phyloP scores from a whole-genome alignment of 2,329 filamentous ascomycete genomes.

The Diatrype stigma region DNA sequence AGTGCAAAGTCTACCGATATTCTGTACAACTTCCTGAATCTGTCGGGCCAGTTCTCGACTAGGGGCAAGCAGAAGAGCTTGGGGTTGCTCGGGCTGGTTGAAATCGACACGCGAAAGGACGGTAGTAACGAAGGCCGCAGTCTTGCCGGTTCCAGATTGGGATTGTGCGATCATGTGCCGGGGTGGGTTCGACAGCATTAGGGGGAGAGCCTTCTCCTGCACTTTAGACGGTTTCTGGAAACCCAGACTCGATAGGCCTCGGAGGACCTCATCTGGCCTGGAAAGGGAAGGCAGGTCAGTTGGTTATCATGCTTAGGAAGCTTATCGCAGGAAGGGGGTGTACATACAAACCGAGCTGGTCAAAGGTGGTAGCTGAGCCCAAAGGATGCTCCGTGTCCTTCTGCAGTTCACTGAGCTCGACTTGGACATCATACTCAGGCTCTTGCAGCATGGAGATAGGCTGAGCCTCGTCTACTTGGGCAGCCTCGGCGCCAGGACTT shows the following conservation, averaged over 20 bases:
- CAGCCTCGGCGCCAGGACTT: constrained; percentile 23
- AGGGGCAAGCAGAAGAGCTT: constrained; percentile 85
- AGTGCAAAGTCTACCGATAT: constrained; percentile 80
- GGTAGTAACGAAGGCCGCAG: constrained; percentile 91
- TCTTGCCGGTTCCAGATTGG: constrained; percentile 98
- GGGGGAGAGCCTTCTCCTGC: constrained; percentile 87
- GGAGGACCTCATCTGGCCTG: constrained; percentile 47
- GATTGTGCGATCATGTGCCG: constrained; percentile 96
- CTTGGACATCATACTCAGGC: constrained; percentile 81
- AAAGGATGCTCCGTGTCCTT: constrained; percentile 82
- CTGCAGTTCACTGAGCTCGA: constrained; percentile 87
- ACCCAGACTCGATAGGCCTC: constrained; percentile 74
- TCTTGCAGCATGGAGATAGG: constrained; percentile 59
- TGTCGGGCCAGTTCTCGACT: constrained; percentile 93
- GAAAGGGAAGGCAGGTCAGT: constrained; percentile 1
- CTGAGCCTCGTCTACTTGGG: constrained; percentile 33
- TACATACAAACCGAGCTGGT: constrained; percentile 78
- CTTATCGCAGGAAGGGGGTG: not conserved
- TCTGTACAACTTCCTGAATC: constrained; percentile 78
- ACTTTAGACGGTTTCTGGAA: constrained; percentile 97
- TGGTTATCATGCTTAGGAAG: not conserved
- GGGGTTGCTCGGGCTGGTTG: constrained; percentile 61
- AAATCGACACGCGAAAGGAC: constrained; percentile 84
- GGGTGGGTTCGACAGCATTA: constrained; percentile 83
- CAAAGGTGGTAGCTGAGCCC: constrained; percentile 78